A percentile compares a stretch with the other conserved stretches of the same genome.
These are phyloP conservation scores for Coemansia sp. DNA, from an alignment of 192 early-diverging fungal genomes.

Conservation along the genomic window DNA sequence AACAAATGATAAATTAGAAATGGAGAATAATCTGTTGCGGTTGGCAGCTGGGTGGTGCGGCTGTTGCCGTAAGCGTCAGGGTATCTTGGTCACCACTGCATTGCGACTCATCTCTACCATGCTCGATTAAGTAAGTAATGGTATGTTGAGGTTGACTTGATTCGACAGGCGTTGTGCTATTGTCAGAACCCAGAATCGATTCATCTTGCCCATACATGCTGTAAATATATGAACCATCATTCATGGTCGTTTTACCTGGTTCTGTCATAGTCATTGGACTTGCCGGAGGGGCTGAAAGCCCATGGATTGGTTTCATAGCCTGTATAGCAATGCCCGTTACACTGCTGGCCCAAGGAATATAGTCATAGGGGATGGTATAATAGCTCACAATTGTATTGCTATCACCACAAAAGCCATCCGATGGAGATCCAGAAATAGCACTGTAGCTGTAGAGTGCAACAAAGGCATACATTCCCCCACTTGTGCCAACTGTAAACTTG, in stretches of 20 bases:
- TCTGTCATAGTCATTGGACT: not conserved
- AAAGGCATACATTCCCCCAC: not conserved
- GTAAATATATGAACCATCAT: slow-evolving; percentile 3
- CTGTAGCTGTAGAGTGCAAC: slow-evolving; percentile 29
- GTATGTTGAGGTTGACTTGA: not conserved
- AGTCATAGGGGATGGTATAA: slow-evolving; percentile 27
- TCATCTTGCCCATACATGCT: not conserved
- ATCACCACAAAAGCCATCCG: not conserved
- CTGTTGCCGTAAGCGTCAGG: not conserved
- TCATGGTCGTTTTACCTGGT: not conserved
- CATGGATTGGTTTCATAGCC: no score
- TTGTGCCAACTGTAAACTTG: slow-evolving; percentile 4
- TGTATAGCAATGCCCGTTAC: no score
- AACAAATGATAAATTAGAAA: not conserved
- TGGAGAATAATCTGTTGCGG: not conserved
- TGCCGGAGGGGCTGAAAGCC: no score
- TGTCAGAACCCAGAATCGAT: not conserved
- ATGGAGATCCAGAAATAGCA: slow-evolving; percentile 1
- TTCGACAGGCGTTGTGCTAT: not conserved
- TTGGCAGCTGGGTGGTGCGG: not conserved
- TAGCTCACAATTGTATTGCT: slow-evolving; percentile 19
- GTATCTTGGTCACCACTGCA: not conserved
- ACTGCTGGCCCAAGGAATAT: slow-evolving; percentile 1
- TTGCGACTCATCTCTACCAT: not conserved
- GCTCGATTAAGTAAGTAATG: not conserved